A percentile compares a stretch with the other conserved stretches of the same genome.
These are phyloP conservation scores for Marasmius oreades DNA, from an alignment of 1,284 basidiomycete species.

Conservation along the genomic window DNA sequence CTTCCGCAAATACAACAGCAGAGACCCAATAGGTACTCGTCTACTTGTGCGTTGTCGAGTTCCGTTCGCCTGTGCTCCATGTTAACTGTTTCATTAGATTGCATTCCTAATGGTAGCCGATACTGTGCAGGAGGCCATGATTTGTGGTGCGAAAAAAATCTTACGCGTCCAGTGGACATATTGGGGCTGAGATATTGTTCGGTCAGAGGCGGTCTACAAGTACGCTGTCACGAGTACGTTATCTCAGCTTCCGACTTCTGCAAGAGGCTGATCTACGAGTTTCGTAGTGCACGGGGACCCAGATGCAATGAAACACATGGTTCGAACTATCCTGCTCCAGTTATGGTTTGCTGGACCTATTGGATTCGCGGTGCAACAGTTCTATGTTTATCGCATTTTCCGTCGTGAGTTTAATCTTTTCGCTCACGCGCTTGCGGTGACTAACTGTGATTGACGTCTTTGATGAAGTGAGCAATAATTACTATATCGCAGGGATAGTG, in stretches of 20 bases:
- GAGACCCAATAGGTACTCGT: background rate
- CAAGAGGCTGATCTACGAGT: background rate
- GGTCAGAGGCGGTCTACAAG: constrained; percentile 1
- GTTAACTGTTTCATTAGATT: background rate
- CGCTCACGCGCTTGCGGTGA: background rate
- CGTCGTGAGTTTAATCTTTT: background rate
- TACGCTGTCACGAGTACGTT: constrained; percentile 1
- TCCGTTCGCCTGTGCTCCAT: too few species aligned
- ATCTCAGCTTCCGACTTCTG: too few species aligned
- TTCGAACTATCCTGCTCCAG: constrained; percentile 2
- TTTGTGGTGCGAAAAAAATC: background rate
- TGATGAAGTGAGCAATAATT: background rate
- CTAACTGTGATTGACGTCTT: background rate
- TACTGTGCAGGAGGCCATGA: constrained; percentile 1
- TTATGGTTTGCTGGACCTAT: background rate
- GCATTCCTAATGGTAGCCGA: background rate
- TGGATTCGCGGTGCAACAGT: background rate
- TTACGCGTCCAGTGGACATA: too few species aligned
- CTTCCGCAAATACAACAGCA: constrained; percentile 1
- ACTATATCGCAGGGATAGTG: background rate
- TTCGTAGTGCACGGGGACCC: background rate
- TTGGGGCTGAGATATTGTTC: too few species aligned
- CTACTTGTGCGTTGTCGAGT: background rate
- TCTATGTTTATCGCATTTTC: constrained; percentile 1
- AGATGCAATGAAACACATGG: background rate